phyloP scores from a whole-genome alignment of 176 grass and related monocot species.

The Aegilops bicornis region DNA sequence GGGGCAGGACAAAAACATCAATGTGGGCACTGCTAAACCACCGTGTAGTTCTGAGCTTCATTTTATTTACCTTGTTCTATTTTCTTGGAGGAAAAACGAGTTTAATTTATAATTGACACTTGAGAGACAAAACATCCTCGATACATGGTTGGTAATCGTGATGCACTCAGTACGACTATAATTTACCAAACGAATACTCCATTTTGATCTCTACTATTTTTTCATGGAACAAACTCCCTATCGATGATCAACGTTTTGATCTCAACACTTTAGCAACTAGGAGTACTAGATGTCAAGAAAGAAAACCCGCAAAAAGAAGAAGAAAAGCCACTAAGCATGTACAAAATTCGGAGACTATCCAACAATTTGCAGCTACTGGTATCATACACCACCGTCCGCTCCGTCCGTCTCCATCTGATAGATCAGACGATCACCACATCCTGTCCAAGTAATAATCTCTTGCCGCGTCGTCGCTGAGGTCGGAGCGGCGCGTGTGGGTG shows the following conservation, averaged over 20 bases:
- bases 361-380: not conserved
- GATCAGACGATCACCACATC: conserved; percentile 53
- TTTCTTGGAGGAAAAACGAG: too few species aligned
- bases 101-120: too few species aligned
- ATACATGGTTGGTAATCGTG: too few species aligned
- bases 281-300: too few species aligned
- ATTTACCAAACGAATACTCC: too few species aligned
- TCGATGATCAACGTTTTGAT: too few species aligned
- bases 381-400: not conserved
- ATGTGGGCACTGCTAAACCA: not conserved
- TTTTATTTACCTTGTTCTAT: not conserved
- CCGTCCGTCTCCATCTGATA: conserved; percentile 5
- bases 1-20: not conserved
- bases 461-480: conserved; percentile 33
- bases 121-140: too few species aligned
- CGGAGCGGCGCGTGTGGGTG: conserved; percentile 22
- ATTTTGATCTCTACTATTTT: too few species aligned
- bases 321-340: conserved; percentile 11
- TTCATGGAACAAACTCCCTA: too few species aligned
- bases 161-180: too few species aligned
- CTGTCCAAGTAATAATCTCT: conserved; percentile 84
- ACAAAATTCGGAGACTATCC: not conserved
- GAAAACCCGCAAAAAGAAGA: too few species aligned
- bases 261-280: not conserved
- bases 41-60: not conserved